Base-by-base conservation (phyloP, 1,139 yeast species). In the Suhomyces kunorum region DNA sequence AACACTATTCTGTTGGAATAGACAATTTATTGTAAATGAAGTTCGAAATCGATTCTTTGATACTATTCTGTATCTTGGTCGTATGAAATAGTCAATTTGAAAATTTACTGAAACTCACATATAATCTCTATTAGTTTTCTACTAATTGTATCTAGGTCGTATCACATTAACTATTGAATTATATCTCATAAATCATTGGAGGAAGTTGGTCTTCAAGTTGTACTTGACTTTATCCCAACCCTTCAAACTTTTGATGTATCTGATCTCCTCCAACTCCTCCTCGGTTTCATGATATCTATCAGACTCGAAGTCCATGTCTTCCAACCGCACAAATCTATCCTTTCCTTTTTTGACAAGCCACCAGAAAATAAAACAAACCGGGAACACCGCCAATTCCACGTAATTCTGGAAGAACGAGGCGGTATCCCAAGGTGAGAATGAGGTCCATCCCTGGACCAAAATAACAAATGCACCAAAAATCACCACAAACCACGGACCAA, bases 281-380 rank as follows among this genome's bases (percentile, higher is more conserved):
- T 65, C 70, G 3, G 78, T 64, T 46, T 74, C 77, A 27, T 66
- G 51, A 54, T 81, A 81, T 45, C 78, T 65, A 51, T 80, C 86
- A 8, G 82, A 73, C 37, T 75, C 83, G 38, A 81, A 76, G 54
- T 81, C 87, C 83, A 81, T 80, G 16, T 79, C 81, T 40, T 67
- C 71, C 5, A 63, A 57, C 36, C 63, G 66, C 8, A 76, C 71
- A 51, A 76, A 73, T 43, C 61, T 64, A 43, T 81, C 83, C 40
- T 63, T 61, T 5, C 69, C 68, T 39, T 71, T 64, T 46, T 63
- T 74, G 40, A 61, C 64, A 32, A 69, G 50, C 76, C 82, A 77
- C 74, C 74, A 69, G 35, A 62, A 42, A 4, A 61, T 15, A 48
- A 66, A 69, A 18, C 64, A 53, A 6, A 56, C 34, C 19, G 74